Evolutionary conservation across 768 basidiomycete species (phyloP), one percentile per base, ranked within the genome.

Genomic region (Sistotremastrum niveocremeum): DNA sequence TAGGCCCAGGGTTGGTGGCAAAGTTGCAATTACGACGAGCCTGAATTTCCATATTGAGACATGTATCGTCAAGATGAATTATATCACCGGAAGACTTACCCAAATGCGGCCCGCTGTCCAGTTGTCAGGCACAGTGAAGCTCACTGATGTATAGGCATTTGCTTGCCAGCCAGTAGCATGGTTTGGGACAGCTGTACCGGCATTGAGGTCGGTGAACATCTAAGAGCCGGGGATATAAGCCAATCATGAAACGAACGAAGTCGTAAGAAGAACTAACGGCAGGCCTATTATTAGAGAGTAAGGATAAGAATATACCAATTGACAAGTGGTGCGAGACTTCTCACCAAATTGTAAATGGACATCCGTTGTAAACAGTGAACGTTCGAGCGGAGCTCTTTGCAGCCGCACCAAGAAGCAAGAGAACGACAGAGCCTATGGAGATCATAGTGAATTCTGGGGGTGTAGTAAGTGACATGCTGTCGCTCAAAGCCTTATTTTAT

Each of bases 301-400:
- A 5, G 38, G n/a, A 36, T 43, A 29, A 40, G 10, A 37, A 31
- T 12, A 36, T 28, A 41, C 42, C 7, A 32, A 11, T 11, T 29
- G 5, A 11, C 11, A 29, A 43, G n/a, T 45, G 33, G 12, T n/a
- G 35, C 20, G 33, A 34, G 10, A 11, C 32, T 40, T 44, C 66
- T 45, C 54, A 79, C 81, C 81, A 82, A 49, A 82, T 69, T 3
- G 79, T 82, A 60, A 79, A 82, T 0, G 77, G 70, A 54, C 81
- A 82, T 3, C 61, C 66, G 61, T 82, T 83, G 54, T 67, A 65
- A 29, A 77, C 72, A 0, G 72, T 76, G 51, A 83, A 70, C 30
- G 72, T 79, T 34, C 79, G 71, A 38, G 69, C 75, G n/a, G 64
- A 58, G 37, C 64, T 62, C 46, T 42, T 49, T 3, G 63, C 60